A percentile compares a stretch with the other conserved stretches of the same genome.
These are phyloP conservation scores for Hymenoscyphus repandus DNA, from an alignment of 2,329 filamentous ascomycete genomes.

Conservation along the genomic window DNA sequence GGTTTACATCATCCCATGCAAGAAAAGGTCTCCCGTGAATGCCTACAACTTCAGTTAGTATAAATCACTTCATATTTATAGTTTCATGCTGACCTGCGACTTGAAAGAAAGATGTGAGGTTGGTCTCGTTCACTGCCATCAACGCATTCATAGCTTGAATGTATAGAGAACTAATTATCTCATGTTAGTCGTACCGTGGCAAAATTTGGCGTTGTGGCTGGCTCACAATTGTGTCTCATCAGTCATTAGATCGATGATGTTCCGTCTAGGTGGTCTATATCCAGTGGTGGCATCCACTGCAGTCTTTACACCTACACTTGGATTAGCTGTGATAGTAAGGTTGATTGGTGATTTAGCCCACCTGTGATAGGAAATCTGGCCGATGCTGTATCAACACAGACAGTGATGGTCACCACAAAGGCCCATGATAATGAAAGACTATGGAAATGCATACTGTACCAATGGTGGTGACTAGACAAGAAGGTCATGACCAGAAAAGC, in stretches of 20 bases:
- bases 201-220: too few species aligned
- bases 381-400: too few species aligned
- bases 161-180: slow-evolving; percentile 9
- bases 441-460: too few species aligned
- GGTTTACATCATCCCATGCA: slow-evolving; percentile 13
- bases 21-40: slow-evolving; percentile 14
- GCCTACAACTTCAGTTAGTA: slow-evolving; percentile 4
- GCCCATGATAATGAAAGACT: too few species aligned
- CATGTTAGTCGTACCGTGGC: too few species aligned
- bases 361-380: too few species aligned
- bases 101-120: slow-evolving; percentile 12
- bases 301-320: background rate
- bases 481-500: too few species aligned
- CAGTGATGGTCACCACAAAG: too few species aligned
- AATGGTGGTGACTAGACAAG: too few species aligned
- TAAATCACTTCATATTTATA: background rate
- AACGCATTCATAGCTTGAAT: slow-evolving; percentile 11
- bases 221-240: slow-evolving; percentile 1
- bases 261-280: background rate
- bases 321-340: too few species aligned
- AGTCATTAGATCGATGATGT: slow-evolving; percentile 4
- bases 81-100: slow-evolving; percentile 4
- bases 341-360: too few species aligned
- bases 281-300: slow-evolving; percentile 1
- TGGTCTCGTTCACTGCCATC: slow-evolving; percentile 2